Percentiles rank a stretch among this genome's conserved stretches.
phyloP scores from a whole-genome alignment of 1,284 basidiomycete genomes.

The Agaricales sp. region DNA sequence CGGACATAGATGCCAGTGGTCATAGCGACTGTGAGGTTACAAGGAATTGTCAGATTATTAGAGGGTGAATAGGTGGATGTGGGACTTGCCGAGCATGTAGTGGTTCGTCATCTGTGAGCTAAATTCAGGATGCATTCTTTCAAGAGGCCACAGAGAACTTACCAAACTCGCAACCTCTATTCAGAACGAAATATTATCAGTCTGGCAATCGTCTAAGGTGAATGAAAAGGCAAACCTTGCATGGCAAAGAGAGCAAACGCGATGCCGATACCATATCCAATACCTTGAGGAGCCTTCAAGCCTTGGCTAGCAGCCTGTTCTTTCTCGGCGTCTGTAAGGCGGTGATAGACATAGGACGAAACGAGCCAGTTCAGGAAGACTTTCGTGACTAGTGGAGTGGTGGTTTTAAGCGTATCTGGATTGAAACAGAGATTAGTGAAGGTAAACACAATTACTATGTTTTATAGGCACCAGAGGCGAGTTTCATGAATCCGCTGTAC shows the following conservation, averaged over 20 bases:
- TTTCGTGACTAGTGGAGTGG: conserved; percentile 53
- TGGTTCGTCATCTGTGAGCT: conserved; percentile 35
- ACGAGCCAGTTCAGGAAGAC: conserved; percentile 54
- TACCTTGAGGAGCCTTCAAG: conserved; percentile 29
- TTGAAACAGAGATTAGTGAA: conserved; percentile 36
- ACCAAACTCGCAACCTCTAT: conserved; percentile 43
- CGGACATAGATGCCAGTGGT: conserved; percentile 39
- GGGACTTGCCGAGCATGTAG: conserved; percentile 32
- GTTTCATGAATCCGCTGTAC: background rate
- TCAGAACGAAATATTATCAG: conserved; percentile 1
- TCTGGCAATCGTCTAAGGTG: conserved; percentile 7
- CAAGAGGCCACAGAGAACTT: conserved; percentile 9
- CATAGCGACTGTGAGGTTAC: conserved; percentile 41
- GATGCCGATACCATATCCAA: conserved; percentile 52
- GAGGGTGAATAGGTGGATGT: conserved; percentile 1
- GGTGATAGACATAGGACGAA: conserved; percentile 37
- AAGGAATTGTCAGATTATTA: conserved; percentile 4
- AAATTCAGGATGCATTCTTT: background rate
- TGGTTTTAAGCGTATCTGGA: conserved; percentile 46
- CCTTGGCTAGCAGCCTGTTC: conserved; percentile 22
- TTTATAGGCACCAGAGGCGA: conserved; percentile 47
- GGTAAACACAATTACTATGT: conserved; percentile 2
- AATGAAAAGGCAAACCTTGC: conserved; percentile 37
- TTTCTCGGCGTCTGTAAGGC: conserved; percentile 21
- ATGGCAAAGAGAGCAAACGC: conserved; percentile 56